These are phyloP conservation scores for Neofusicoccum ribis DNA, from an alignment of 2,329 filamentous ascomycete genomes.

Conservation along the genomic window DNA sequence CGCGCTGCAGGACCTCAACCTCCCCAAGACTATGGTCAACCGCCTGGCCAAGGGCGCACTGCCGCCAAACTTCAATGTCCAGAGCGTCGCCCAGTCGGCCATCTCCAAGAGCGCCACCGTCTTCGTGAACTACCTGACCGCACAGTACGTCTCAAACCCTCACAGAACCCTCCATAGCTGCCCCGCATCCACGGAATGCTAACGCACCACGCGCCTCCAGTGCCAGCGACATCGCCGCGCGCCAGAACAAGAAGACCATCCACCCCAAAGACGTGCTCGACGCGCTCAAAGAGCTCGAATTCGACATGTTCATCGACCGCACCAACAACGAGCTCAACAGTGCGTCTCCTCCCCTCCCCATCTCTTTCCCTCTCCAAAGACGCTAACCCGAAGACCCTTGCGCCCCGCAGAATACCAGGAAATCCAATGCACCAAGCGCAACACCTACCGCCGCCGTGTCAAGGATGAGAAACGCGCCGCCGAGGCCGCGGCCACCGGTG, in stretches of 20 bases:
- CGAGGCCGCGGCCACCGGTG: not conserved
- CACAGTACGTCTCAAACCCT: constrained; percentile 59
- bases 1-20: constrained; percentile 65
- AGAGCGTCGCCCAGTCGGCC: constrained; percentile 77
- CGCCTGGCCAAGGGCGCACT: constrained; percentile 77
- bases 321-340: constrained; percentile 76
- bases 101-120: constrained; percentile 80
- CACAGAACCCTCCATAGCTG: no score
- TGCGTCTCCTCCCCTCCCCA: constrained; percentile 43
- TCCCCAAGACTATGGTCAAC: constrained; percentile 80
- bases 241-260: constrained; percentile 75
- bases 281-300: constrained; percentile 75
- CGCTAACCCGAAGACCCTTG: not conserved
- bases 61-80: constrained; percentile 78
- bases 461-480: constrained; percentile 60
- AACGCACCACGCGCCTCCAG: constrained; percentile 31
- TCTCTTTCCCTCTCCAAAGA: constrained; percentile 16
- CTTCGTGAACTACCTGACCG: constrained; percentile 78
- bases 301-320: constrained; percentile 67
- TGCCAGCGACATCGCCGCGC: constrained; percentile 69
- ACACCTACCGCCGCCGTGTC: constrained; percentile 68
- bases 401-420: constrained; percentile 64
- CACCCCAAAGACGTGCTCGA: constrained; percentile 73
- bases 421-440: constrained; percentile 72
- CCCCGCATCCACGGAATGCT: not conserved